phyloP scores from a whole-genome alignment of 1,284 basidiomycete genomes.

The Cutaneotrichosporon curvatum region DNA sequence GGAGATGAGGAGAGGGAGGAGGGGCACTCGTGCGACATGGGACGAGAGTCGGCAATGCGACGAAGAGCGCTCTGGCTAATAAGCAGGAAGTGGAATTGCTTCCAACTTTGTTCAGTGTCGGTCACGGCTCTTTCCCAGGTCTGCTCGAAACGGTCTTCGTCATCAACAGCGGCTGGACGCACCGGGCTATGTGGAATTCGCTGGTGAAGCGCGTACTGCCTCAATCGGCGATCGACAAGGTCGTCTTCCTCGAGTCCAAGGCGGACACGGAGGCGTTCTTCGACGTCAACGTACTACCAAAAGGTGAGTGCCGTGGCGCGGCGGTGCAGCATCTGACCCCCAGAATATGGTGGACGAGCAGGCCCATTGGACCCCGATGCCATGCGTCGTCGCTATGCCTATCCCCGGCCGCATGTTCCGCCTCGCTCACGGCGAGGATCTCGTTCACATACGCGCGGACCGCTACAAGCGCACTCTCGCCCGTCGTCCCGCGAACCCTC shows the following conservation, averaged over 20 bases:
- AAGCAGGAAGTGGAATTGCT: slow-evolving; percentile 43
- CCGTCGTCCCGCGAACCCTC: slow-evolving; percentile 3
- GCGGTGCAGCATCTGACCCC: background rate
- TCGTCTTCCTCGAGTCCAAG: slow-evolving; percentile 42
- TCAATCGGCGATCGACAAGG: slow-evolving; percentile 46
- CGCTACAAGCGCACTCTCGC: slow-evolving; percentile 6
- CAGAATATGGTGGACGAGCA: slow-evolving; percentile 31
- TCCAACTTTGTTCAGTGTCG: slow-evolving; percentile 38
- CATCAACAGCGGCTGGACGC: slow-evolving; percentile 50
- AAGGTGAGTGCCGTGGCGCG: slow-evolving; percentile 19
- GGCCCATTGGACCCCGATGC: slow-evolving; percentile 19
- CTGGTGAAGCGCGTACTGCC: slow-evolving; percentile 49
- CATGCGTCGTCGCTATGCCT: slow-evolving; percentile 25
- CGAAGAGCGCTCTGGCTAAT: background rate
- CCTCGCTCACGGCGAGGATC: slow-evolving; percentile 13
- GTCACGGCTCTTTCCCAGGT: slow-evolving; percentile 43
- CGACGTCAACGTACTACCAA: slow-evolving; percentile 30
- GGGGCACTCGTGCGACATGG: background rate
- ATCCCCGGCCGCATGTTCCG: slow-evolving; percentile 8
- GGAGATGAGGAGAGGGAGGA: background rate
- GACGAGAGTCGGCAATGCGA: too few relatives aligned
- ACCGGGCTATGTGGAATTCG: slow-evolving; percentile 48
- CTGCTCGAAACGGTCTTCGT: slow-evolving; percentile 46
- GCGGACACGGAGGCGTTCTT: slow-evolving; percentile 28
- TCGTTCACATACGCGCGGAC: slow-evolving; percentile 7